Conservation (phyloP, 1,284 basidiomycete genomes). For the Anthracocystis panici-leucophaei region DNA sequence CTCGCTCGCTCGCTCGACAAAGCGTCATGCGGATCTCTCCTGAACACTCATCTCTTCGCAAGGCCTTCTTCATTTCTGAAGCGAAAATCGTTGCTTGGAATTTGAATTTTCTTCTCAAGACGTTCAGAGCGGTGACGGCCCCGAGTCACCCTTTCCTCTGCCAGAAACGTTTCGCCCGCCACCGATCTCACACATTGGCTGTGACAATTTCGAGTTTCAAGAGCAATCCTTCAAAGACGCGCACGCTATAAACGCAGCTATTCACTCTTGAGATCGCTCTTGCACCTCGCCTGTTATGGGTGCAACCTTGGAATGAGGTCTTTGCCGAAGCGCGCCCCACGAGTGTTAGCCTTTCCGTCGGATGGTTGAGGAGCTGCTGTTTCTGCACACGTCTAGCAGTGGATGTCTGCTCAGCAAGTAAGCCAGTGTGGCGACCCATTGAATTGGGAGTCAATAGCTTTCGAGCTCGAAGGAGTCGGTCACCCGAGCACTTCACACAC, state of each 20-base stretch:
- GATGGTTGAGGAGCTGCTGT: constrained; percentile 56
- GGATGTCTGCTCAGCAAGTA: constrained; percentile 55
- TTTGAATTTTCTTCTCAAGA: constrained; percentile 28
- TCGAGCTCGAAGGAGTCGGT: constrained; percentile 59
- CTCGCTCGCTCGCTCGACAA: constrained; percentile 4
- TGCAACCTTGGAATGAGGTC: constrained; percentile 55
- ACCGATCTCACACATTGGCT: neutral
- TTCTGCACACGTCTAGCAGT: constrained; percentile 49
- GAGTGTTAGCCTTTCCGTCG: constrained; percentile 53
- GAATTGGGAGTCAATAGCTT: constrained; percentile 44
- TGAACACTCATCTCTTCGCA: constrained; percentile 7
- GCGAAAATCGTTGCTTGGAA: constrained; percentile 5
- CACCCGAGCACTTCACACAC: constrained; percentile 56
- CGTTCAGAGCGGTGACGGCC: neutral
- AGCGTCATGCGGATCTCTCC: constrained; percentile 6
- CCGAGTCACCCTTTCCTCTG: constrained; percentile 26
- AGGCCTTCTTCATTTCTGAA: constrained; percentile 5
- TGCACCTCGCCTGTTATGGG: constrained; percentile 45
- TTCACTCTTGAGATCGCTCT: rapidly evolving
- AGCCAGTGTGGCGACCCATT: constrained; percentile 49
- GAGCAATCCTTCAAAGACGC: constrained; percentile 15
- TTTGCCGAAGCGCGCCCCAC: constrained; percentile 56
- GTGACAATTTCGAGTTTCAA: neutral
- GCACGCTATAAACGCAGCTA: neutral
- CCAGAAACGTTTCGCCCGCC: too few relatives aligned